Evolutionary conservation across 306 rosid species (phyloP), one percentile per base, ranked within the genome.

Genomic region (Lathyrus aphaca): DNA sequence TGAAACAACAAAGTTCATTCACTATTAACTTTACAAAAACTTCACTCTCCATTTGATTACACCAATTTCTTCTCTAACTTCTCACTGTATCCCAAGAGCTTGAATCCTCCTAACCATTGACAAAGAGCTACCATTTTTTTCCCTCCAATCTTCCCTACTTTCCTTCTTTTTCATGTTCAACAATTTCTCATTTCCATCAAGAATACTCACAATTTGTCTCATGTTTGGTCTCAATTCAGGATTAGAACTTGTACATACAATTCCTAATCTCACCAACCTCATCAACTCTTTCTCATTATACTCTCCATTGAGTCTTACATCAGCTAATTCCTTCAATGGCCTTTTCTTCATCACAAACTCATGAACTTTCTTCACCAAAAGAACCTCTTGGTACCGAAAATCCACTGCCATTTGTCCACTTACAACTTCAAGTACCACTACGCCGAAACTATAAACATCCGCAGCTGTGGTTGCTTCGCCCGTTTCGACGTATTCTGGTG

Each of bases 51-150:
- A 58, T 25, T 57, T 60, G 48, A 51, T 39, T 29, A 18, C 73
- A 10, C 19, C 56, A 51, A 10, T 37, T 16, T 40, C 53, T 59
- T 5, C 10, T 17, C 27, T 16, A 56, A 62, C 30, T 44, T 46
- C 71, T 90, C 86, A 93, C 71, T 88, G 97, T 74, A 93, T 90
- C 61, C 98, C 98, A 15, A 93, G 84, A 79, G 94, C 96, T 82
- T 93, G 97, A 76, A 93, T 88, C 73, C 98, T 85, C 83, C 49
- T 87, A 61, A 88, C 72, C 75, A 86, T 59, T 6, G 87, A 82
- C 87, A 90, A 61, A 70, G 96, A 82, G 70, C 64, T 29, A 72
- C 74, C 74, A 84, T 93, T 88, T 66, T 58, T 75, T 38, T 76
- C 69, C 68, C 81, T 86, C 98, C 98, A 93, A 40, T 87, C 88